phyloP scores from a whole-genome alignment of 305 asterid genomes.

The Fraxinus xanthoxyloides region DNA sequence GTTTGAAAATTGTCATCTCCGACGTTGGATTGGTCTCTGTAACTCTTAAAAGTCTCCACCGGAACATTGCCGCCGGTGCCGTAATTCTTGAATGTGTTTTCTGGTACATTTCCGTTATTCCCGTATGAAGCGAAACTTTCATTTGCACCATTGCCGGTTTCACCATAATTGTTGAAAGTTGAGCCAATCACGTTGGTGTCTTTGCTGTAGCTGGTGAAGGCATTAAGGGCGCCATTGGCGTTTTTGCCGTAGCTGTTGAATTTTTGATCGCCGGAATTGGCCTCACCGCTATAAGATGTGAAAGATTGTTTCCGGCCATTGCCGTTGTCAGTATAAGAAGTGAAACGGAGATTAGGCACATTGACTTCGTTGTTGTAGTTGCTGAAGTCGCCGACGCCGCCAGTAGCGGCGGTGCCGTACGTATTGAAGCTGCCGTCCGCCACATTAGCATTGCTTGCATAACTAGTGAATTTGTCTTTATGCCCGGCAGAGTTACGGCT shows the following conservation, averaged over 20 bases:
- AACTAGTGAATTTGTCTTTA: slow-evolving; percentile 49
- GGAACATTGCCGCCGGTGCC: slow-evolving; percentile 58
- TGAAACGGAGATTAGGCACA: slow-evolving; percentile 59
- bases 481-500: slow-evolving; percentile 60
- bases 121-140: slow-evolving; percentile 63
- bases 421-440: slow-evolving; percentile 71
- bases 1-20: slow-evolving; percentile 67
- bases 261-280: slow-evolving; percentile 61
- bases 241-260: slow-evolving; percentile 70
- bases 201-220: slow-evolving; percentile 52
- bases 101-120: slow-evolving; percentile 44
- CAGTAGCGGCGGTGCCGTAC: slow-evolving; percentile 60
- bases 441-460: slow-evolving; percentile 53
- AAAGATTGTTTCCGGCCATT: slow-evolving; percentile 55
- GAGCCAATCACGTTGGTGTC: slow-evolving; percentile 60
- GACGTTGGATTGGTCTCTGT: slow-evolving; percentile 65
- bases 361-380: slow-evolving; percentile 43
- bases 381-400: slow-evolving; percentile 58
- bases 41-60: slow-evolving; percentile 46
- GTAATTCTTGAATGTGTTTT: slow-evolving; percentile 54
- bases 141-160: slow-evolving; percentile 37
- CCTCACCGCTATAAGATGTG: slow-evolving; percentile 37
- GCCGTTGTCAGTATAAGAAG: slow-evolving; percentile 60
- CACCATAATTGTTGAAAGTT: slow-evolving; percentile 52
- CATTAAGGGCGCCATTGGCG: slow-evolving; percentile 58